Percentiles rank a stretch among this genome's conserved stretches.
Evolutionary conservation across 2,329 filamentous ascomycete genomes (phyloP).

Genomic region (Diaporthe helianthi): DNA sequence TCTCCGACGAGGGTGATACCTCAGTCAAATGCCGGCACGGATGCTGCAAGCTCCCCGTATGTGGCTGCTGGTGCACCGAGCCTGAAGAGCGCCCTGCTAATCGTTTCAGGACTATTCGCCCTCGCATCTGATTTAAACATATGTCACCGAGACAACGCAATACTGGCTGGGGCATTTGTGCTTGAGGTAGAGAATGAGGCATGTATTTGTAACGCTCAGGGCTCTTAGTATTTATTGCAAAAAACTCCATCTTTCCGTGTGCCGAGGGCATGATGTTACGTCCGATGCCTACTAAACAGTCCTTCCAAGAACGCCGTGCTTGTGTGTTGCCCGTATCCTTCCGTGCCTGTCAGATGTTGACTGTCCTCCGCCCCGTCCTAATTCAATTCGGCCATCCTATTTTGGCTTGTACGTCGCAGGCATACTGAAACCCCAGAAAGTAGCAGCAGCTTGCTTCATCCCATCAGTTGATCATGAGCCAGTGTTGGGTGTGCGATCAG

Average conservation of each 20-base stretch:
- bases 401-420: not conserved
- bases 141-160: not conserved
- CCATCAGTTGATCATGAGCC: too few relatives aligned
- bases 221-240: not conserved
- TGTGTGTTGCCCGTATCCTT: not conserved
- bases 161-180: too few relatives aligned
- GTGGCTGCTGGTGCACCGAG: slow-evolving; percentile 19
- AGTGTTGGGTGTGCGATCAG: not conserved
- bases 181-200: not conserved
- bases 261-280: not conserved
- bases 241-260: not conserved
- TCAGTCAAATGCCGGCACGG: not conserved
- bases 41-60: not conserved
- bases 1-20: not conserved
- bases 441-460: not conserved
- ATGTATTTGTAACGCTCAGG: not conserved
- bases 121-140: not conserved
- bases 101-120: not conserved
- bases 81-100: slow-evolving; percentile 4
- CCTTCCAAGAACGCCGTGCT: not conserved
- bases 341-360: not conserved
- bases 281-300: not conserved
- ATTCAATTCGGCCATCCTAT: too few relatives aligned
- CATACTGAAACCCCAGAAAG: not conserved
- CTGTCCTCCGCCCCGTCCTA: not conserved